A percentile compares a stretch with the other conserved stretches of the same genome.
Conservation (phyloP, 1,284 basidiomycete species). For the Lignosus rhinocerotis region DNA sequence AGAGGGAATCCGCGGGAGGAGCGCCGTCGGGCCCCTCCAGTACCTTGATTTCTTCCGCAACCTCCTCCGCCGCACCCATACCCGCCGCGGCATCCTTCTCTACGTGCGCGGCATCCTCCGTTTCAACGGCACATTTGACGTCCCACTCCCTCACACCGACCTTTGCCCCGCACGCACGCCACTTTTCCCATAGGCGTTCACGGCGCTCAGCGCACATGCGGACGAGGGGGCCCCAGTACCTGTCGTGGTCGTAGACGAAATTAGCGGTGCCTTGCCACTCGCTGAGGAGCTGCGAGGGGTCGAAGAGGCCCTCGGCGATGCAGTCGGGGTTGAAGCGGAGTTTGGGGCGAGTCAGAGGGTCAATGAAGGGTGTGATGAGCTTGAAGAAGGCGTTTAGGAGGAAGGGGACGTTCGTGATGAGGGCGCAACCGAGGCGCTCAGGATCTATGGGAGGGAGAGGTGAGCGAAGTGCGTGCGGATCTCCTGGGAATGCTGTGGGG, state of each 20-base stretch:
- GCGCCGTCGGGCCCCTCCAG: not conserved
- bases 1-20: not conserved
- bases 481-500: not conserved
- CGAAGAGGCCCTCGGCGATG: slow-evolving; percentile 60
- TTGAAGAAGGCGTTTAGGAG: slow-evolving; percentile 82
- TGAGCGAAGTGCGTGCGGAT: not conserved
- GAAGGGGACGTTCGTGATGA: slow-evolving; percentile 85
- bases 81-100: not conserved
- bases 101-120: not conserved
- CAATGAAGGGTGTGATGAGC: slow-evolving; percentile 79
- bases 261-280: slow-evolving; percentile 62
- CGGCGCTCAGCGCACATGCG: slow-evolving; percentile 53
- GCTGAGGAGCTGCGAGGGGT: slow-evolving; percentile 54
- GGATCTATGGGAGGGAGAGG: slow-evolving; percentile 64
- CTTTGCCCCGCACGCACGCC: slow-evolving; percentile 62
- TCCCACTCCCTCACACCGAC: slow-evolving; percentile 77
- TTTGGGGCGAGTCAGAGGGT: slow-evolving; percentile 69
- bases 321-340: slow-evolving; percentile 63
- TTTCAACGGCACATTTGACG: slow-evolving; percentile 42
- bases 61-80: not conserved
- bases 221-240: slow-evolving; percentile 73
- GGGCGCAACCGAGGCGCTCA: slow-evolving; percentile 85
- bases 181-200: slow-evolving; percentile 53
- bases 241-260: slow-evolving; percentile 71
- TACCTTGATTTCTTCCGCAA: not conserved